Base-by-base conservation (phyloP, 306 rosid genomes). In the Dalbergia cochinchinensis region DNA sequence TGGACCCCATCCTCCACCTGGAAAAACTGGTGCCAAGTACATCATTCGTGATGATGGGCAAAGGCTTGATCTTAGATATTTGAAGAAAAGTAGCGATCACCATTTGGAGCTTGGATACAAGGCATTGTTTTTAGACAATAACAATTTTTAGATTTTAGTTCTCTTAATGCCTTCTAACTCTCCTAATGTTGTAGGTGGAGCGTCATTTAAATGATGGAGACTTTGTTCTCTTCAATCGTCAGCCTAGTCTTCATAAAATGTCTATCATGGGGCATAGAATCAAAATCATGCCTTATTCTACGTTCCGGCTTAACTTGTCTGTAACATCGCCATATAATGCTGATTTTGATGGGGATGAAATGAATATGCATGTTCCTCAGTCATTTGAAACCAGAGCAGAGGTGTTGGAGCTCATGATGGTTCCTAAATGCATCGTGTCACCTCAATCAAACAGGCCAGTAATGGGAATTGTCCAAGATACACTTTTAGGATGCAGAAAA, bases 221-320 rank as follows among this genome's bases (percentile, higher is more conserved):
- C 78, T 95, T 95, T 85, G 88, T 95, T 51, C 98, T 95, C 78
- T 95, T 95, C 83, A 95, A 95, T 80, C 99, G 99, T 39, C 99
- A 95, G 83, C 99, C 99, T n/a, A 95, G 99, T 90, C 99, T 95
- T 47, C 99, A 95, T 85, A 95, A 95, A 86, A 95, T 95, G 99
- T 95, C 99, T 87, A 95, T 95, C 81, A 95, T 95, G 99, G 99
- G 99, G 71, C 99, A 95, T 78, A 87, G 98, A 84, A 95, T 95
- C 86, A 95, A 93, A 92, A 95, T 95, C 85, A 95, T 95, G 98
- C 99, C 99, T 5, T 95, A 95, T 79, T 95, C 99, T 69, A 95
- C 99, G 8, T 95, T 95, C 74, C 92, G 99, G 39, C 87, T 95
- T 41, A 95, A 95, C 83, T 78, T 95, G 82, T 95, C 99, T 1